Percentiles rank a stretch among this genome's conserved stretches.
Conservation (phyloP, 2,329 filamentous ascomycete species). For the Xylaria sp. region DNA sequence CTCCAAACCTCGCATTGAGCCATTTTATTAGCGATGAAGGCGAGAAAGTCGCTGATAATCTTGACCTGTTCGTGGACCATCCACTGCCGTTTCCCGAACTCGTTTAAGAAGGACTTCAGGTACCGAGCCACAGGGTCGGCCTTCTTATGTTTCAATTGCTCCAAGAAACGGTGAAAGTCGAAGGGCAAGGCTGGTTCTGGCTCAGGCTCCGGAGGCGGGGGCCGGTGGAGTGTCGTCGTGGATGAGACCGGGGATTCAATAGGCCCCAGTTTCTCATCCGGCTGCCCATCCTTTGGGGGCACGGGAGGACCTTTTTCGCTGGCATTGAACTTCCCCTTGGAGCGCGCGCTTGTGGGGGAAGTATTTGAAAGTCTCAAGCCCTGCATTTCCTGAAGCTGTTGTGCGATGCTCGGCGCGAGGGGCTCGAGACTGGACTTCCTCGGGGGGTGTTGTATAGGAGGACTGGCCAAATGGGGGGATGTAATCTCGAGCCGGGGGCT, state of each 20-base stretch:
- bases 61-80: conserved; percentile 99
- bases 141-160: conserved; percentile 94
- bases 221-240: conserved; percentile 64
- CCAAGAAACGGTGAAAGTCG: conserved; percentile 96
- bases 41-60: conserved; percentile 95
- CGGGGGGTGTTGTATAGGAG: conserved; percentile 76
- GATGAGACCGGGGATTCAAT: conserved; percentile 59
- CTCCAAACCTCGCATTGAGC: conserved; percentile 96
- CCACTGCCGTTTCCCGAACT: conserved; percentile 98
- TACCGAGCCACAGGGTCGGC: conserved; percentile 98
- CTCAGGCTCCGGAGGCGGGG: conserved; percentile 77
- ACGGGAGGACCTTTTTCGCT: conserved; percentile 65
- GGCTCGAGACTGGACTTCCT: conserved; percentile 89
- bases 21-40: conserved; percentile 99
- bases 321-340: conserved; percentile 51
- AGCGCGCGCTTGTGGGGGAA: conserved; percentile 54
- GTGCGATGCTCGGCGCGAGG: conserved; percentile 62
- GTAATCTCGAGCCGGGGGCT: conserved; percentile 86
- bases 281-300: conserved; percentile 68
- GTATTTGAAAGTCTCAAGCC: conserved; percentile 55
- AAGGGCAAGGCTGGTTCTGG: conserved; percentile 90
- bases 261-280: conserved; percentile 53
- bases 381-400: conserved; percentile 61
- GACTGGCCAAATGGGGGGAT: conserved; percentile 77
- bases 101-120: conserved; percentile 89